A percentile compares a stretch with the other conserved stretches of the same genome.
These are phyloP conservation scores for Moesziomyces globuligerus DNA, from an alignment of 1,284 basidiomycete species.

Conservation along the genomic window DNA sequence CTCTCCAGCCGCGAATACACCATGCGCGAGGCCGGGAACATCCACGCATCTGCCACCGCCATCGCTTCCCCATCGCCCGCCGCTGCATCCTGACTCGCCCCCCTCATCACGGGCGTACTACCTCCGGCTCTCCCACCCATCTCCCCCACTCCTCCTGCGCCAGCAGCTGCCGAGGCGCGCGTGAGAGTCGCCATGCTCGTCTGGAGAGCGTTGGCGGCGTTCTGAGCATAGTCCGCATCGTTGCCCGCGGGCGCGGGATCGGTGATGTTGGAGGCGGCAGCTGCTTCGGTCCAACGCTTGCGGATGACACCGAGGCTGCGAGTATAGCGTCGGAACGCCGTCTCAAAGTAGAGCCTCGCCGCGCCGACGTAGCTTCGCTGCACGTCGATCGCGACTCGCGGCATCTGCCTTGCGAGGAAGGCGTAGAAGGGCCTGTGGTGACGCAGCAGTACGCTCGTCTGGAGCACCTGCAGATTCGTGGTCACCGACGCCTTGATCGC, in stretches of 20 bases:
- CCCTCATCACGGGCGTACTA: slow-evolving; percentile 5
- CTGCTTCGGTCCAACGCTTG: slow-evolving; percentile 48
- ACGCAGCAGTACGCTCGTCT: slow-evolving; percentile 86
- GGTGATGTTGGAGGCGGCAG: slow-evolving; percentile 1
- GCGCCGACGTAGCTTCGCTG: slow-evolving; percentile 86
- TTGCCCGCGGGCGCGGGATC: slow-evolving; percentile 3
- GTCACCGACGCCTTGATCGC: slow-evolving; percentile 85
- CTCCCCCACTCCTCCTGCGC: no score
- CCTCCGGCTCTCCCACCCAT: not conserved
- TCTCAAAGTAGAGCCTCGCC: slow-evolving; percentile 92
- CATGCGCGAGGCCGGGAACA: slow-evolving; percentile 35
- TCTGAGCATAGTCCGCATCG: not conserved
- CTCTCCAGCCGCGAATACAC: slow-evolving; percentile 44
- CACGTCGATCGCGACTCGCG: slow-evolving; percentile 84
- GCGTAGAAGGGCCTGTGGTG: slow-evolving; percentile 76
- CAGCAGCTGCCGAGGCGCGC: not conserved
- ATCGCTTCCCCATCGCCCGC: slow-evolving; percentile 10
- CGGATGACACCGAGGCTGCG: slow-evolving; percentile 69
- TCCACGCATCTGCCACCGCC: slow-evolving; percentile 36
- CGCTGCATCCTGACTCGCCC: slow-evolving; percentile 6
- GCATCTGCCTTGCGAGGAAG: slow-evolving; percentile 85
- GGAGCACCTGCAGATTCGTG: slow-evolving; percentile 91
- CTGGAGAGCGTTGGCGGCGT: slow-evolving; percentile 2
- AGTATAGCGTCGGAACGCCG: slow-evolving; percentile 89
- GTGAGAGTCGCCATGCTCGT: slow-evolving; percentile 11